Evolutionary conservation across 1,284 basidiomycete species (phyloP), one percentile per base, ranked within the genome.

Genomic region (Lignosus rhinocerotis): DNA sequence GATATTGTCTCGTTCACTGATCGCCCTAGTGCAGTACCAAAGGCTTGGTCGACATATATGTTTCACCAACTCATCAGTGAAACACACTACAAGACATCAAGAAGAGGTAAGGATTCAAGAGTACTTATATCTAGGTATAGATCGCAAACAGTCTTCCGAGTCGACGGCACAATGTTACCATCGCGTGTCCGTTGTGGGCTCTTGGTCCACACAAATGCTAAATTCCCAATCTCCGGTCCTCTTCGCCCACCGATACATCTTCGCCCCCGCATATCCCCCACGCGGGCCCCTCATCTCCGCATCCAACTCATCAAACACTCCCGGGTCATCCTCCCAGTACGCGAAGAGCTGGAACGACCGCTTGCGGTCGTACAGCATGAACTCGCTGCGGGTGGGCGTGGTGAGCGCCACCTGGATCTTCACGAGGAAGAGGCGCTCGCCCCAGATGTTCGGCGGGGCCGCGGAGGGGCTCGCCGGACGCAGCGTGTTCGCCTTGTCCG

Each of bases 361-460:
- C 63, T 75, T 58, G n/a, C 74, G 67, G 58, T 79, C 78, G 56
- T 80, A 78, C 8, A 80, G 66, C 57, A 77, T 58, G 58, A 78
- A 72, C 34, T 48, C 43, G 17, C 54, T 38, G 39, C 41, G 50
- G 30, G 51, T 41, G 9, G 41, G 38, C 12, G 44, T 46, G 1
- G 56, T 48, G 2, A 67, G 14, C 6, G 38, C 51, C 34, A 63
- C 36, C 56, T 80, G 77, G 41, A 80, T 69, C 59, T 79, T 80
- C 60, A 77, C 66, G n/a, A 80, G 66, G 67, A 79, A 79, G 1
- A 67, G 61, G 17, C 70, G 71, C 11, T 72, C 66, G 11, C 69
- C 70, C 61, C 77, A 74, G 10, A 73, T 66, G 59, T 78, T 74
- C 8, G 68, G 68, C 7, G 68, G 69, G 4, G 62, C 53, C 10